Percentiles rank a stretch among this genome's conserved stretches.
Evolutionary conservation across 345 rosid species (phyloP).

Genomic region (Lepidium didymum): DNA sequence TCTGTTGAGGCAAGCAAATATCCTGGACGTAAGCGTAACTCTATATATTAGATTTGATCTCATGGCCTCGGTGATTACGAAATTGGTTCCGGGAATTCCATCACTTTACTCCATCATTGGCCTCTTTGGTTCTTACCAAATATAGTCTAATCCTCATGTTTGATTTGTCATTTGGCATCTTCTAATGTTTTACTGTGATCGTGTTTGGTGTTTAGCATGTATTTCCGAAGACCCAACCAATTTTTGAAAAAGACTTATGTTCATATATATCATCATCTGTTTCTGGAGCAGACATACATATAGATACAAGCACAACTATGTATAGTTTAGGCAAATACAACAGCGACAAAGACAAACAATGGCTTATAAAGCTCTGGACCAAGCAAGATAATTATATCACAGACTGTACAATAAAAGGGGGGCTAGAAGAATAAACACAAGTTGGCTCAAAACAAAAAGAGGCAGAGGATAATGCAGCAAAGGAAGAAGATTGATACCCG

Average conservation of each 20-base stretch:
- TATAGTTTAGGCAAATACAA: background rate
- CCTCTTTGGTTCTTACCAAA: background rate
- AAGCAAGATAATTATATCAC: conserved; percentile 12
- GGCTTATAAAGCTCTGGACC: background rate
- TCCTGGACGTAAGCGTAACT: background rate
- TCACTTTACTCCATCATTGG: too few relatives aligned
- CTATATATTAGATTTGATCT: background rate
- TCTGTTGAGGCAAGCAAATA: background rate
- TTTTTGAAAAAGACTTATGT: background rate
- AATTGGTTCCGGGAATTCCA: background rate
- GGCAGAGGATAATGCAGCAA: conserved; percentile 67
- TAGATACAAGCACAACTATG: background rate
- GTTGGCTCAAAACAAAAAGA: conserved; percentile 50
- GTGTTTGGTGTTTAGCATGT: background rate
- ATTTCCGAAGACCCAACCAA: background rate
- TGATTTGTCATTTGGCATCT: background rate
- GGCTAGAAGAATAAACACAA: background rate
- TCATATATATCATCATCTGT: background rate
- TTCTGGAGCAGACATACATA: background rate
- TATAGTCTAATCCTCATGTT: background rate
- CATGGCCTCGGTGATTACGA: background rate
- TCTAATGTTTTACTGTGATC: background rate
- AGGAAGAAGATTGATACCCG: conserved; percentile 64
- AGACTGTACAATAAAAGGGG: background rate
- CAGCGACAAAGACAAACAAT: background rate